Base-by-base conservation (phyloP, 2,329 filamentous ascomycete genomes). In the Gnomoniopsis smithogilvyi region DNA sequence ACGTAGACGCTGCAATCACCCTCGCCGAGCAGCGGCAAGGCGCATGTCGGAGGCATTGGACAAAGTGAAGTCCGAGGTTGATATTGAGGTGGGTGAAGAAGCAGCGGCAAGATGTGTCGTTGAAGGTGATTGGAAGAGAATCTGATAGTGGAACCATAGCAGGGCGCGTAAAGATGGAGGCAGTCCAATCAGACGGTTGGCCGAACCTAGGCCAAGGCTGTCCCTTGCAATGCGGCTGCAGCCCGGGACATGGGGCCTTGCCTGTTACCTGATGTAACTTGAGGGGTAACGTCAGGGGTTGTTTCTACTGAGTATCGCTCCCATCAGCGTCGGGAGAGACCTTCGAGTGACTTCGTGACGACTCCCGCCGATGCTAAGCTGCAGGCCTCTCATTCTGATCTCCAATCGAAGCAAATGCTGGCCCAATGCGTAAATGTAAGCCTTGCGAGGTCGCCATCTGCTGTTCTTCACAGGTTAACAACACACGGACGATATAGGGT, bases 101-200 rank as follows among this genome's bases (percentile, higher is more conserved):
- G 36, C 45, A 47, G 45, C 45, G 38, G 57, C 60, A 56, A 62
- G 48, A 34, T 30, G 3, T 33, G 51, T 54, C 54, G 38, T 54
- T 57, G 30, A 50, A 60, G 53, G 46, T 62, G 60, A 60, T 60
- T 62, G 60, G 57, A 24, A 57, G 49, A 56, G 19, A 45, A 48
- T 38, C 53, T 50, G 45, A 60, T 46, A 60, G 57, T 56, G 55
- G 57, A 43, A 51, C 50, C 48, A 51, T 38, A 54, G 60, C 53
- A 59, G 48, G 60, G 60, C 60, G 60, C 57, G 54, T 62, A 62
- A 50, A 57, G 54, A 60, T 43, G 53, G 58, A 41, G 47, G 45
- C 48, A 15, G 45, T 21, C 60, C 60, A 62, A 62, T 60, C 60
- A 60, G 38, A 30, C 33, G 21, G 30, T 43, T 52, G 49, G 19